A percentile compares a stretch with the other conserved stretches of the same genome.
Conservation (phyloP, 2,329 filamentous ascomycete genomes). For the Ophiostoma sp. region DNA sequence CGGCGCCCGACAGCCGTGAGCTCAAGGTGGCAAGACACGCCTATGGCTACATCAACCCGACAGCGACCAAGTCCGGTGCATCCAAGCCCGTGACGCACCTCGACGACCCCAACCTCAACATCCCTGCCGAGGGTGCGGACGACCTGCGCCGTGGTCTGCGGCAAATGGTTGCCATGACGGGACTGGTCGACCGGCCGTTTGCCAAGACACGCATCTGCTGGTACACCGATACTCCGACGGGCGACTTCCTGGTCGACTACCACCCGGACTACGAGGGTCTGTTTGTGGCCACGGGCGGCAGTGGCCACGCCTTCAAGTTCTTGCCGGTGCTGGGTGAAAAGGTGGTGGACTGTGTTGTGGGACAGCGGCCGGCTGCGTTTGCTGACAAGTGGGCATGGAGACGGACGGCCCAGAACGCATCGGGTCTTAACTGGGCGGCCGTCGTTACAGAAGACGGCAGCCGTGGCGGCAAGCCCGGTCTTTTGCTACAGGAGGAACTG, state of each 20-base stretch:
- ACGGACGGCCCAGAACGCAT: slow-evolving; percentile 40
- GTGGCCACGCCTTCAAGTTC: slow-evolving; percentile 69
- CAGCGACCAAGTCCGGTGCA: slow-evolving; percentile 22
- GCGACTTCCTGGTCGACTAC: slow-evolving; percentile 70
- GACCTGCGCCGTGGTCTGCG: slow-evolving; percentile 62
- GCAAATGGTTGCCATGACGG: slow-evolving; percentile 58
- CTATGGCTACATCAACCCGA: slow-evolving; percentile 65
- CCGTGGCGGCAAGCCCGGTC: slow-evolving; percentile 49
- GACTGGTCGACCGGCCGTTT: slow-evolving; percentile 61
- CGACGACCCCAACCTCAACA: slow-evolving; percentile 48
- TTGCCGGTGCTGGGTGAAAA: slow-evolving; percentile 65
- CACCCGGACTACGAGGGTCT: slow-evolving; percentile 62
- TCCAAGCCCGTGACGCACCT: slow-evolving; percentile 51
- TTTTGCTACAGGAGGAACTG: slow-evolving; percentile 50
- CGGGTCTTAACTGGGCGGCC: slow-evolving; percentile 36
- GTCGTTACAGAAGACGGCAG: slow-evolving; percentile 56
- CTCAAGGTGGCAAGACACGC: slow-evolving; percentile 71
- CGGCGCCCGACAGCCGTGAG: slow-evolving; percentile 48
- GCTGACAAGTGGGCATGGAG: slow-evolving; percentile 64
- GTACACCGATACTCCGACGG: slow-evolving; percentile 73
- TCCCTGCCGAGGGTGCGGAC: slow-evolving; percentile 61
- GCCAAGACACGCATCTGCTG: slow-evolving; percentile 66
- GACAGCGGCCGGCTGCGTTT: slow-evolving; percentile 52
- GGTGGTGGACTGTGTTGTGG: slow-evolving; percentile 56
- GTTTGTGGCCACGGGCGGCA: slow-evolving; percentile 64